Evolutionary conservation across 805 yeast species (phyloP), one percentile per base, ranked within the genome.

Genomic region (Candida ponderosae): DNA sequence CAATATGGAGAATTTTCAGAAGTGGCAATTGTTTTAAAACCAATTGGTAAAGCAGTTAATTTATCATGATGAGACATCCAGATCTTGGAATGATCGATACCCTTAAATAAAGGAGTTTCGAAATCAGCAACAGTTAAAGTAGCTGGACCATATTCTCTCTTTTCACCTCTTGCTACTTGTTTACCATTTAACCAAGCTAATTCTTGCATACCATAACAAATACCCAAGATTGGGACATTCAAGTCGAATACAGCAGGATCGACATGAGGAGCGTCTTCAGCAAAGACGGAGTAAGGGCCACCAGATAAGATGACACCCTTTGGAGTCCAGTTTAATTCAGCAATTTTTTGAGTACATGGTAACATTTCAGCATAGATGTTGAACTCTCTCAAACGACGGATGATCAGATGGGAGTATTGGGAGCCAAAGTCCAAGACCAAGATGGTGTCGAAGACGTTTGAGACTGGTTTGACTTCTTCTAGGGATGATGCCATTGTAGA

Each of bases 1-100:
- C 96, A 95, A 66, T 57, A 93, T 40, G 97, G 98, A 31, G 97
- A 93, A 75, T 93, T 93, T 50, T 74, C 86, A 39, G 96, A 82
- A 31, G 87, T 79, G 38, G 97, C 98, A 43, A 89, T 87, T 42
- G 83, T 76, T 61, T 81, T 78, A 75, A 77, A 93, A 29, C 94
- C 96, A 32, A 74, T 72, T 53, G 98, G 98, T 50, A 93, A 74
- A 37, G 90, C 84, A 53, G 79, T 79, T 56, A 93, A 74, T 72
- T 93, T 93, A 68, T 93, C 98, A 57, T 96, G 96, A 65, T 93
- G 98, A 34, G 97, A 89, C 98, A 93, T 93, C 98, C 98, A 93
- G 44, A 93, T 97, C 61, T 82, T 89, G 41, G 95, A 87, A 68
- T 93, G 82, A 63, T 88, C 94, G 51, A 93, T 86, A 43, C 81